Percentiles rank a stretch among this genome's conserved stretches.
phyloP scores from a whole-genome alignment of 1,284 basidiomycete genomes.

The Testicularia cyperi region DNA sequence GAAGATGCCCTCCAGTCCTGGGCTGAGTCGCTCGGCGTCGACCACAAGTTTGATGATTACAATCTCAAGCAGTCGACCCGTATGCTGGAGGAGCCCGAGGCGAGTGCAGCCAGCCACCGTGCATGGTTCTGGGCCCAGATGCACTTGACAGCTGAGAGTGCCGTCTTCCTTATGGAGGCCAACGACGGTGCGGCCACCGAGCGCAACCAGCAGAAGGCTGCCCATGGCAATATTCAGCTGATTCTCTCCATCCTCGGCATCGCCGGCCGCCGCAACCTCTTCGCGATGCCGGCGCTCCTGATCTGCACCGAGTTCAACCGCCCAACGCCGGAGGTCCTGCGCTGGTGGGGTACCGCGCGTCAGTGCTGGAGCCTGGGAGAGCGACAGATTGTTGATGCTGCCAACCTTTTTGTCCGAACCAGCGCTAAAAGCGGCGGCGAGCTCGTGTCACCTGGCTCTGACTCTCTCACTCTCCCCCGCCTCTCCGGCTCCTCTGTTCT shows the following conservation, averaged over 20 bases:
- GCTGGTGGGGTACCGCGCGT: constrained; percentile 36
- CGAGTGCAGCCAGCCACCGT: constrained; percentile 47
- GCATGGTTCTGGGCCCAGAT: constrained; percentile 63
- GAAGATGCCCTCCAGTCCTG: constrained; percentile 55
- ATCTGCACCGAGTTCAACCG: constrained; percentile 37
- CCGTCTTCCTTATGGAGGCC: constrained; percentile 63
- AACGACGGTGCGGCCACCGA: constrained; percentile 18
- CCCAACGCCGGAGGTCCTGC: constrained; percentile 21
- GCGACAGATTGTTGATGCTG: constrained; percentile 24
- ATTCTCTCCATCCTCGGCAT: constrained; percentile 35
- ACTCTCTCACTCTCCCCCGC: constrained; percentile 26
- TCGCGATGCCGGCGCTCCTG: constrained; percentile 36
- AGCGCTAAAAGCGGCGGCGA: not conserved
- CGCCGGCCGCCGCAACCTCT: constrained; percentile 33
- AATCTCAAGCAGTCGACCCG: constrained; percentile 59
- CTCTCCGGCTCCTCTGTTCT: constrained; percentile 13
- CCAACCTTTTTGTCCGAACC: constrained; percentile 33
- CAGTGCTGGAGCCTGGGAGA: constrained; percentile 39
- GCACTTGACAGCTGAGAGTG: constrained; percentile 63
- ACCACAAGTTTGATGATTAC: constrained; percentile 62
- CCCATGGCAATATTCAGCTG: constrained; percentile 36
- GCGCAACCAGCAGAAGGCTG: constrained; percentile 30
- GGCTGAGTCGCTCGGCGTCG: constrained; percentile 61
- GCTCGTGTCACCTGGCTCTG: not conserved
- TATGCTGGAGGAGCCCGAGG: constrained; percentile 51